Conservation (phyloP, 2,329 filamentous ascomycete genomes). For the Ceratocystis colombiana region DNA sequence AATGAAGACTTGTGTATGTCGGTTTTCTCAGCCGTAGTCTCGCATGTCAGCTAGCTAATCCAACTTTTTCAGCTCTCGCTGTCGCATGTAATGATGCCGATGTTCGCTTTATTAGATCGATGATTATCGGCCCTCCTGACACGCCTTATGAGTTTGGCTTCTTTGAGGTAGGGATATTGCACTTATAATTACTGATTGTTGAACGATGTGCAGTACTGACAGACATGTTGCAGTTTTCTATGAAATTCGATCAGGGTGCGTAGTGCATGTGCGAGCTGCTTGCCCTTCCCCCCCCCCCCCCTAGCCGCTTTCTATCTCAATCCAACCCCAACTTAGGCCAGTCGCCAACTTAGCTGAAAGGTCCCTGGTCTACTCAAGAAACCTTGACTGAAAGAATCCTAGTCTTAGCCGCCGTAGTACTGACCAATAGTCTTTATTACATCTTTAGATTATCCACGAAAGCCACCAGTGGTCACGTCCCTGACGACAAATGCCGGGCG, state of each 20-base stretch:
- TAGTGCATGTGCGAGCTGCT: slow-evolving; percentile 18
- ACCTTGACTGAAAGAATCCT: no score
- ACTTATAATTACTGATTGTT: no score
- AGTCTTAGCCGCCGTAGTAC: not conserved
- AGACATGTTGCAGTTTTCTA: slow-evolving; percentile 48
- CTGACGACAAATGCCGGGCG: slow-evolving; percentile 81
- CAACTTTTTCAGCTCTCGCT: slow-evolving; percentile 53
- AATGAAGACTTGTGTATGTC: slow-evolving; percentile 69
- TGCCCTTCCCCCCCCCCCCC: not conserved
- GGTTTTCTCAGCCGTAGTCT: not conserved
- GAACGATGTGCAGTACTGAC: not conserved
- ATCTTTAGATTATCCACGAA: slow-evolving; percentile 67
- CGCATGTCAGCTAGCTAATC: not conserved
- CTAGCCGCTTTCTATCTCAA: not conserved
- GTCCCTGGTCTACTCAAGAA: not conserved
- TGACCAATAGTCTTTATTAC: not conserved
- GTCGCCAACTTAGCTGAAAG: not conserved
- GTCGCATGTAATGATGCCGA: slow-evolving; percentile 82
- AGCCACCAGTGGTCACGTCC: slow-evolving; percentile 52
- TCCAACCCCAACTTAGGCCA: not conserved
- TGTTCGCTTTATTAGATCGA: slow-evolving; percentile 73
- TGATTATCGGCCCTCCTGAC: slow-evolving; percentile 87
- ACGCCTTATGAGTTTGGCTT: slow-evolving; percentile 97
- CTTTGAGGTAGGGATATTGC: slow-evolving; percentile 58
- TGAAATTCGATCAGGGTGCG: slow-evolving; percentile 66